Evolutionary conservation across 805 yeast species (phyloP), one percentile per base, ranked within the genome.

Genomic region (Vanderwaltozyma verrucispora): DNA sequence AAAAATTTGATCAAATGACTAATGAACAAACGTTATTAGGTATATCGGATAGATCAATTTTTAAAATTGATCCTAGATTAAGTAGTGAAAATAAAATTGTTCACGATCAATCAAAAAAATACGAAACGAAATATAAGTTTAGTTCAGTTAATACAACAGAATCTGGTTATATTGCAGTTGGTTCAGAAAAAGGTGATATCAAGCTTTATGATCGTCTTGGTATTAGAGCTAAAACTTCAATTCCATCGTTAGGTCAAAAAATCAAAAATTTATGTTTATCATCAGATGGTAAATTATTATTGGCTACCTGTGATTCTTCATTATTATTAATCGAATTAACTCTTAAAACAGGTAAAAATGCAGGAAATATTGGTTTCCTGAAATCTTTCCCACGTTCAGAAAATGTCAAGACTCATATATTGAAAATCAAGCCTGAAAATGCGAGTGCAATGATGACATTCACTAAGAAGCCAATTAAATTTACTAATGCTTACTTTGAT

Each of bases 221-320:
- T 12, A 68, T 72, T 40, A 73, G 71, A 47, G 95, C 95, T 2
- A 83, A 81, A 63, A 77, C 92, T 2, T 68, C 72, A 18, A 62
- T 87, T 24, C 95, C 95, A 2, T 86, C 92, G 0, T 63, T 86
- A 28, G 95, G 95, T 19, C 94, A 86, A 48, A 64, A 75, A 2
- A 73, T 82, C 35, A 60, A 69, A 28, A 81, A 82, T 17, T 48
- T 83, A 15, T 88, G 82, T 41, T 75, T 74, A 1, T 76, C 94
- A 5, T 73, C 80, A 16, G 88, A 82, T 54, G 95, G 95, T 42
- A 68, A 74, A 47, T 87, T 86, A 80, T 51, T 86, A 30, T 63
- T 87, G 41, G 92, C 87, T 2, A 87, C 95, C 0, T 83, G 89
- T 63, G 67, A 70, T 49, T 72, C 75, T 1, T 83, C 82, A 51